A percentile compares a stretch with the other conserved stretches of the same genome.
These are phyloP conservation scores for Oenanthe javanica DNA, from an alignment of 140 eudicot genomes.

Conservation along the genomic window DNA sequence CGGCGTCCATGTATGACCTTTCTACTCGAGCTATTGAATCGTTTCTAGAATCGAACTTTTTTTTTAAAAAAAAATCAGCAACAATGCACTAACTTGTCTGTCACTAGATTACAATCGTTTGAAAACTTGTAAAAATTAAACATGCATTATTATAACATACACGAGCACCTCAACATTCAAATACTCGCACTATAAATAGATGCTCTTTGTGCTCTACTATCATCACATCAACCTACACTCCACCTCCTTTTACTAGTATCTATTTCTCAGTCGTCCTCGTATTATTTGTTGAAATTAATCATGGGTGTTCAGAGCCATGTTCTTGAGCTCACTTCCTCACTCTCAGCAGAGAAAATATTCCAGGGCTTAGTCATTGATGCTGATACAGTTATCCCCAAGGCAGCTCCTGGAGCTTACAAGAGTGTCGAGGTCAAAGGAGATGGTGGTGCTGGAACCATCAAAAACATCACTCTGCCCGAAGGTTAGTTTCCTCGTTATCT, in stretches of 20 bases:
- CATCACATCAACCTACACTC: neutral
- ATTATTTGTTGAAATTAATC: neutral
- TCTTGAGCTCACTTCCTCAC: constrained; percentile 9
- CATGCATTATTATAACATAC: neutral
- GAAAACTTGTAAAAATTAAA: too few species aligned
- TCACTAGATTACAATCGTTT: too few species aligned
- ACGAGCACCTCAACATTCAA: neutral
- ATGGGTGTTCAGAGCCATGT: neutral
- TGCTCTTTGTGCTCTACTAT: neutral
- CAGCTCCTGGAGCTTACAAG: constrained; percentile 19
- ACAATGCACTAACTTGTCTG: neutral
- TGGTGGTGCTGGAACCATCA: constrained; percentile 16
- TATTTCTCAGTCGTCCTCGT: neutral
- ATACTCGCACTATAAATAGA: neutral
- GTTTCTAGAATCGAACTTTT: too few species aligned
- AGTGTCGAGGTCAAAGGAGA: constrained; percentile 16
- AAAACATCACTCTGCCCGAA: constrained; percentile 5
- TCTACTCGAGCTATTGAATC: too few species aligned
- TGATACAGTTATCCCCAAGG: constrained; percentile 26
- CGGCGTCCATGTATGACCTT: too few species aligned
- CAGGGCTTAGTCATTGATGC: constrained; percentile 22
- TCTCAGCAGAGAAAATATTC: constrained; percentile 25
- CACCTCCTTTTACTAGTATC: neutral
- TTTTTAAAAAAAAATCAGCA: neutral
- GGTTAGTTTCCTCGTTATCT: neutral